A percentile compares a stretch with the other conserved stretches of the same genome.
phyloP scores from a whole-genome alignment of 2,329 filamentous ascomycete genomes.

The Aspergillus fumigatiaffinis region DNA sequence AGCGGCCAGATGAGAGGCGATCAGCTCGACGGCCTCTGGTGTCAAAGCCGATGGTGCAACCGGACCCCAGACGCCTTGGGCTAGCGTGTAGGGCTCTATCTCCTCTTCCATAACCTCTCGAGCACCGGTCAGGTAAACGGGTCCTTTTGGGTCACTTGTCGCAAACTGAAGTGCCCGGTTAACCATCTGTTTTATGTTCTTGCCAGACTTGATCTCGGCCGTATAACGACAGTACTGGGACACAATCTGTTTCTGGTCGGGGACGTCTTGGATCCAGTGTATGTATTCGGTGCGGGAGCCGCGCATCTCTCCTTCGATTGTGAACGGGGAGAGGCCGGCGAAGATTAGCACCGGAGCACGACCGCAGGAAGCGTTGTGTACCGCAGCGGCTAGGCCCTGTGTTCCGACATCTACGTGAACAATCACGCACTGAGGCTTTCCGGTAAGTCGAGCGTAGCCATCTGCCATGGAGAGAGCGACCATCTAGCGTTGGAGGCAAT shows the following conservation, averaged over 20 bases:
- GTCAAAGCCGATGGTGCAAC: conserved; percentile 64
- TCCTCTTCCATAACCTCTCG: conserved; percentile 85
- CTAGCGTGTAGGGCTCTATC: conserved; percentile 65
- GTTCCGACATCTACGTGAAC: conserved; percentile 81
- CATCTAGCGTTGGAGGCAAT: conserved; percentile 53
- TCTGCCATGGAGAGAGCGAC: conserved; percentile 82
- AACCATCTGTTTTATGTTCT: conserved; percentile 85
- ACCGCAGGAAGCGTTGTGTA: conserved; percentile 74
- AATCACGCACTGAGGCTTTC: conserved; percentile 71
- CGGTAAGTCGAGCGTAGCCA: conserved; percentile 69
- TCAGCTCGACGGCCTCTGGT: conserved; percentile 41
- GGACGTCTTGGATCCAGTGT: conserved; percentile 82
- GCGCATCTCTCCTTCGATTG: conserved; percentile 70
- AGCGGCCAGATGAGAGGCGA: conserved; percentile 42
- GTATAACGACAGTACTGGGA: conserved; percentile 81
- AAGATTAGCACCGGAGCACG: conserved; percentile 74
- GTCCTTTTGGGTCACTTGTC: conserved; percentile 69
- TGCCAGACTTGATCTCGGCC: conserved; percentile 76
- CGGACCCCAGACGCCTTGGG: conserved; percentile 66
- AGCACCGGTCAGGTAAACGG: conserved; percentile 73
- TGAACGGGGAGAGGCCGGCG: conserved; percentile 72
- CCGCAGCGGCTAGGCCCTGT: conserved; percentile 70
- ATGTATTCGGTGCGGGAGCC: conserved; percentile 80
- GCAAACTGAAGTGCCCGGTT: conserved; percentile 81
- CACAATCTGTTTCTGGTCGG: conserved; percentile 75